phyloP scores from a whole-genome alignment of 192 early-diverging fungal species.

The Umbelopsis ramanniana region DNA sequence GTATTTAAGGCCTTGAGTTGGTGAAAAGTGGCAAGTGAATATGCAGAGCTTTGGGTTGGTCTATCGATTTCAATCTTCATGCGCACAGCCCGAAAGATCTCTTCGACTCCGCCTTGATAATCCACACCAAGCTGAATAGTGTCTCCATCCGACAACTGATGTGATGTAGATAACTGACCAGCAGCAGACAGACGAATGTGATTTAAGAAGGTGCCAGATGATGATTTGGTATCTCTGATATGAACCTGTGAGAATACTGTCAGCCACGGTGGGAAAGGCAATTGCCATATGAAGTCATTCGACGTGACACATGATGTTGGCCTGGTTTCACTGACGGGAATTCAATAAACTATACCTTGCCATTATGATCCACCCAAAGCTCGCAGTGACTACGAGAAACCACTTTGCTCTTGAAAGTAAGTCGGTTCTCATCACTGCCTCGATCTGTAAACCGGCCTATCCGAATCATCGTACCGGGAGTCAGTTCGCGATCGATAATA shows the following conservation, averaged over 20 bases:
- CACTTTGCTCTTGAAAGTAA: conserved; percentile 92
- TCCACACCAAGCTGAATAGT: conserved; percentile 95
- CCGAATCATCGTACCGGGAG: conserved; percentile 62
- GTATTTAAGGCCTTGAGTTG: neutral
- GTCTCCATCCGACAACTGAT: conserved; percentile 85
- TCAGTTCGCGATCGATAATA: conserved; percentile 65
- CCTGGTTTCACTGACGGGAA: conserved; percentile 1
- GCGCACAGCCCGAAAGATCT: conserved; percentile 92
- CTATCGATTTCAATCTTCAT: conserved; percentile 82
- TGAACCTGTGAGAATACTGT: conserved; percentile 63
- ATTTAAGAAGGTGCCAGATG: conserved; percentile 97
- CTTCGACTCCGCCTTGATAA: conserved; percentile 84
- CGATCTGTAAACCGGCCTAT: conserved; percentile 79
- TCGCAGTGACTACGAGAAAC: conserved; percentile 93
- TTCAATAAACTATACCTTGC: conserved; percentile 23
- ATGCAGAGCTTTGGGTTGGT: conserved; percentile 30
- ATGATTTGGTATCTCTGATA: conserved; percentile 92
- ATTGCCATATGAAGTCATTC: conserved; percentile 10
- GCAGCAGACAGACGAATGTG: conserved; percentile 89
- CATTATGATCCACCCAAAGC: conserved; percentile 81
- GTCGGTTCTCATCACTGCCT: conserved; percentile 61
- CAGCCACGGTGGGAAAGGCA: conserved; percentile 9
- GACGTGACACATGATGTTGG: conserved; percentile 7
- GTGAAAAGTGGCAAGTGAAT: conserved; percentile 19
- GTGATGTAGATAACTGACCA: conserved; percentile 78